Evolutionary conservation across 495 filamentous ascomycete genomes (phyloP), one percentile per base, ranked within the genome.

Genomic region (Staphylotrichum longicolle): DNA sequence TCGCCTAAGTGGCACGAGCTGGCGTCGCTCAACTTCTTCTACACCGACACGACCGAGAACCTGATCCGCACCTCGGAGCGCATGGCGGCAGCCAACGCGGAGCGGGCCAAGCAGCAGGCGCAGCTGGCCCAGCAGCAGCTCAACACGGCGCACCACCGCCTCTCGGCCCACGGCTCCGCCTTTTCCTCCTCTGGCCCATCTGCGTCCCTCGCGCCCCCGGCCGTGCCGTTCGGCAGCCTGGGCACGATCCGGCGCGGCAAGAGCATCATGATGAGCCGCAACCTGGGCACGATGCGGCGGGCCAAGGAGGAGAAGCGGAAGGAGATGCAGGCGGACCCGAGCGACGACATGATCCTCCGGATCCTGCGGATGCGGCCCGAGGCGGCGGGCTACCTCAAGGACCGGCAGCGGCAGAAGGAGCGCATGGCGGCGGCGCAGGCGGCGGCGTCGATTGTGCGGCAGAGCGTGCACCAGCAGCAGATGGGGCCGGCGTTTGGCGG

Each of bases 1-100:
- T 94, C 89, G 57, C 91, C 94, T 65, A 99, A 99, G 83, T 98
- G 96, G 78, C 93, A 96, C 77, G 95, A 99, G 69, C 87, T 99
- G 60, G 89, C 91, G 67, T 89, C 87, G 58, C 82, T 99, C 54
- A 94, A 96, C 78, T 99, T 97, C 82, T 98, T 98, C 82, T 98
- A 99, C 78, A 93, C 93, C 72, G 93, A 98, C 68, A 81, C 85
- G 20, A 96, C 95, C 12, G 92, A 95, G 58, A 90, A 88, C 66
- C 84, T 99, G 7, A 91, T 97, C 61, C 89, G 93, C 40, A 94
- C 88, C 6, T 95, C 90, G 4, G 95, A 98, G 75, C 84, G 89
- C 52, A 99, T 99, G 90, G 94, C 93, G 12, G 88, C 90, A 1
- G 91, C 91, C 37, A 92, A 88, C 8, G 88, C 88, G n/a, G 82